These are phyloP conservation scores for Lojkania enalia DNA, from an alignment of 2,329 filamentous ascomycete species.

Conservation along the genomic window DNA sequence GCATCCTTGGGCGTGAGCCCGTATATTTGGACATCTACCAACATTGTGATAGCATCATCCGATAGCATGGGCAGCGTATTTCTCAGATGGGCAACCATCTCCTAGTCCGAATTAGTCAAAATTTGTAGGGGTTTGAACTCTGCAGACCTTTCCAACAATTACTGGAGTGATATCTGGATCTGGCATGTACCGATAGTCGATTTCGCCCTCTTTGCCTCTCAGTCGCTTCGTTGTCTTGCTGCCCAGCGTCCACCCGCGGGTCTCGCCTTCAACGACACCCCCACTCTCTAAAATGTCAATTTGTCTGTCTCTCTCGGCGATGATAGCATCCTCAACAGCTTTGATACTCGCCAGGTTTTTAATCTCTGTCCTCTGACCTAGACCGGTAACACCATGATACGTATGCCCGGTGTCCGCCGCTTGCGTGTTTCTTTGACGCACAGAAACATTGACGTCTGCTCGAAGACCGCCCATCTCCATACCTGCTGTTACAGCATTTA, in stretches of 20 bases:
- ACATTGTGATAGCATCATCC: slow-evolving; percentile 66
- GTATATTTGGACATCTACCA: slow-evolving; percentile 62
- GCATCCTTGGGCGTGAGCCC: slow-evolving; percentile 81
- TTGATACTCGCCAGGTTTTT: slow-evolving; percentile 97
- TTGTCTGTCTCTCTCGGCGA: slow-evolving; percentile 87
- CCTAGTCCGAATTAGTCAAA: slow-evolving; percentile 36
- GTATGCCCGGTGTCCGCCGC: slow-evolving; percentile 42
- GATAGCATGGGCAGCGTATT: slow-evolving; percentile 70
- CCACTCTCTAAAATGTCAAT: slow-evolving; percentile 78
- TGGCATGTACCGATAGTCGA: slow-evolving; percentile 98
- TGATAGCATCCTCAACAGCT: slow-evolving; percentile 90
- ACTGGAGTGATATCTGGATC: slow-evolving; percentile 88
- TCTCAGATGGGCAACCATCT: slow-evolving; percentile 68
- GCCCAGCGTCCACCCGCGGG: slow-evolving; percentile 87
- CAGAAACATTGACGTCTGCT: slow-evolving; percentile 94
- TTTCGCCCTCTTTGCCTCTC: slow-evolving; percentile 92
- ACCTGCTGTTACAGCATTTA: slow-evolving; percentile 83
- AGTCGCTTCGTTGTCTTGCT: slow-evolving; percentile 78
- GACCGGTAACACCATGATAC: slow-evolving; percentile 61
- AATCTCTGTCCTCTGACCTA: slow-evolving; percentile 92
- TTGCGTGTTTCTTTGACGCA: slow-evolving; percentile 58
- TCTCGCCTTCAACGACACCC: slow-evolving; percentile 78
- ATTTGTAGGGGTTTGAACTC: not conserved
- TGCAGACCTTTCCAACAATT: slow-evolving; percentile 62
- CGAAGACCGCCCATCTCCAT: slow-evolving; percentile 92